Percentiles rank a stretch among this genome's conserved stretches.
These are phyloP conservation scores for Kluyveromyces sp. DNA, from an alignment of 1,139 yeast species.

Conservation along the genomic window DNA sequence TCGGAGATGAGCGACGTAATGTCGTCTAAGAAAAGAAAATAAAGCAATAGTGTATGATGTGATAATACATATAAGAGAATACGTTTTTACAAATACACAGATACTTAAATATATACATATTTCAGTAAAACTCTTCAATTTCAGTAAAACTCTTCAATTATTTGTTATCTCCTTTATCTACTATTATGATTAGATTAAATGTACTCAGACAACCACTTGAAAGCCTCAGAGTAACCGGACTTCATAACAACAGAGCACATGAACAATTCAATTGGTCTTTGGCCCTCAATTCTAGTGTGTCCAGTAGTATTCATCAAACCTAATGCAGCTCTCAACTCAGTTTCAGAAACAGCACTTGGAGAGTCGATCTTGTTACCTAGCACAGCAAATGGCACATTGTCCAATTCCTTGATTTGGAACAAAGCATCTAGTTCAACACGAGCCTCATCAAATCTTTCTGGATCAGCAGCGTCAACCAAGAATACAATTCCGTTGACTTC, in stretches of 20 bases:
- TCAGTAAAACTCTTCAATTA: not conserved
- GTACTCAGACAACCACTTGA: constrained; percentile 93
- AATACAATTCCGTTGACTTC: constrained; percentile 97
- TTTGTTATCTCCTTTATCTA: no score
- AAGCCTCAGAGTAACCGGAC: constrained; percentile 93
- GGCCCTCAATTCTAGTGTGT: constrained; percentile 61
- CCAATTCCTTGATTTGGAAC: constrained; percentile 84
- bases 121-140: not conserved
- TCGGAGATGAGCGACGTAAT: constrained; percentile 31
- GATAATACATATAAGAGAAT: not conserved
- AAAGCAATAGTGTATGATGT: constrained; percentile 1
- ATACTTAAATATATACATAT: constrained; percentile 2
- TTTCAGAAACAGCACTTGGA: constrained; percentile 89
- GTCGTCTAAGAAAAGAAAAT: constrained; percentile 23
- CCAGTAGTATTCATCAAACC: constrained; percentile 89
- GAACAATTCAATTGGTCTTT: constrained; percentile 90
- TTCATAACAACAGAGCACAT: constrained; percentile 98
- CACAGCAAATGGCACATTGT: constrained; percentile 82
- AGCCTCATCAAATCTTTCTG: constrained; percentile 90
- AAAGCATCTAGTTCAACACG: constrained; percentile 91
- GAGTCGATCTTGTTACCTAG: constrained; percentile 96
- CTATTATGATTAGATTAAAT: constrained; percentile 38
- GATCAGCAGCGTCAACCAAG: constrained; percentile 94
- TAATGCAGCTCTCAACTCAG: constrained; percentile 84
- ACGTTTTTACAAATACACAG: not conserved